These are phyloP conservation scores for Pseudogymnoascus sp. DNA, from an alignment of 2,329 filamentous ascomycete genomes.

Conservation along the genomic window DNA sequence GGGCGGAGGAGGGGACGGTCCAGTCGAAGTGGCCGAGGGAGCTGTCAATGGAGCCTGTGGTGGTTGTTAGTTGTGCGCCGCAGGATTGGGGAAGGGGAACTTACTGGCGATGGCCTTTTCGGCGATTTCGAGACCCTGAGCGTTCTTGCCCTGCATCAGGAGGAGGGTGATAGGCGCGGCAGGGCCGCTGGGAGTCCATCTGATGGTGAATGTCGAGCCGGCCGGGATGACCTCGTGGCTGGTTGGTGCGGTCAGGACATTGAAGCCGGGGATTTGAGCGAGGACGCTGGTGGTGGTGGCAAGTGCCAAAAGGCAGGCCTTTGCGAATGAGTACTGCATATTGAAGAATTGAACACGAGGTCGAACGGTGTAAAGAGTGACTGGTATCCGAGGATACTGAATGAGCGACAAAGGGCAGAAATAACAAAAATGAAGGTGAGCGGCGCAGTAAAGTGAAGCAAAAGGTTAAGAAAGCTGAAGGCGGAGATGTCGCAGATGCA, in stretches of 20 bases:
- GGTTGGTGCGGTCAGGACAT: slow-evolving; percentile 43
- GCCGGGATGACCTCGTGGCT: slow-evolving; percentile 38
- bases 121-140: slow-evolving; percentile 33
- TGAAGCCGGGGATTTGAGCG: slow-evolving; percentile 50
- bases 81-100: slow-evolving; percentile 20
- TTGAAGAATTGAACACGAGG: neutral
- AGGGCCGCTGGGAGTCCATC: slow-evolving; percentile 36
- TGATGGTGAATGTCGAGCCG: slow-evolving; percentile 42
- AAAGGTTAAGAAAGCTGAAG: neutral
- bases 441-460: neutral
- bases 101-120: slow-evolving; percentile 42
- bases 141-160: slow-evolving; percentile 36
- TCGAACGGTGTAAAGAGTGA: slow-evolving; percentile 1
- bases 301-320: slow-evolving; percentile 21
- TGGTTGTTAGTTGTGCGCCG: slow-evolving; percentile 9
- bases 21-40: slow-evolving; percentile 40
- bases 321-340: slow-evolving; percentile 1
- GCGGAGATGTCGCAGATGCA: neutral
- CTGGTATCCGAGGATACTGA: slow-evolving; percentile 9
- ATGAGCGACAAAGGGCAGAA: neutral
- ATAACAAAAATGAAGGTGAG: neutral
- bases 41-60: slow-evolving; percentile 41
- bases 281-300: slow-evolving; percentile 41
- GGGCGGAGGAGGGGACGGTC: slow-evolving; percentile 39
- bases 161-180: slow-evolving; percentile 47